phyloP scores from a whole-genome alignment of 2,329 filamentous ascomycete genomes.

The Lachnellula hyalina region DNA sequence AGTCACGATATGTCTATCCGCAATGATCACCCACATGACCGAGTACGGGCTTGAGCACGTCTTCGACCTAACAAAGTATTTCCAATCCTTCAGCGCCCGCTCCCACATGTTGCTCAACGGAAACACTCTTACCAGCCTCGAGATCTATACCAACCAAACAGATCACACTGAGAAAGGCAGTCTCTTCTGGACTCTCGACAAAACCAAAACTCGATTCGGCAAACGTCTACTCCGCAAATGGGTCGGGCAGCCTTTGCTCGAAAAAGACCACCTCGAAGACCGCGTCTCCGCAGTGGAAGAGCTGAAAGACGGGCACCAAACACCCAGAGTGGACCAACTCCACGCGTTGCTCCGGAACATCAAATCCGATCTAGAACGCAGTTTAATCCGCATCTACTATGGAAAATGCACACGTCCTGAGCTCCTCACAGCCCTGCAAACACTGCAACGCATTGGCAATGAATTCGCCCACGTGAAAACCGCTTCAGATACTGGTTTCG shows the following conservation, averaged over 20 bases:
- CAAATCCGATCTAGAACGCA: constrained; percentile 83
- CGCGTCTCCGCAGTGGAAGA: constrained; percentile 84
- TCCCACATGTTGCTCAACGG: constrained; percentile 96
- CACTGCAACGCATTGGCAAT: constrained; percentile 72
- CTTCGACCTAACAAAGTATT: constrained; percentile 94
- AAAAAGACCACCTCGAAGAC: constrained; percentile 68
- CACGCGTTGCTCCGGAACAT: constrained; percentile 65
- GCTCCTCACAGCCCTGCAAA: constrained; percentile 77
- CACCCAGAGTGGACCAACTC: constrained; percentile 65
- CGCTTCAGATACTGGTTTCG: constrained; percentile 65
- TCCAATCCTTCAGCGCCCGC: constrained; percentile 87
- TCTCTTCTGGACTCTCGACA: constrained; percentile 91
- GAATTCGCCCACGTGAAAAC: constrained; percentile 67
- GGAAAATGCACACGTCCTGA: constrained; percentile 90
- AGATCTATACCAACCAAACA: constrained; percentile 93
- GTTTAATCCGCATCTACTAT: constrained; percentile 93
- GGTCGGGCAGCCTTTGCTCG: constrained; percentile 85
- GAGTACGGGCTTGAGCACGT: constrained; percentile 95
- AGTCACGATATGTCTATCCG: constrained; percentile 86
- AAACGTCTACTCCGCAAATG: constrained; percentile 86
- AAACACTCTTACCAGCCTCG: constrained; percentile 87
- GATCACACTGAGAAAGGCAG: constrained; percentile 82
- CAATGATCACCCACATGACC: constrained; percentile 89
- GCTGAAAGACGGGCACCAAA: constrained; percentile 63
- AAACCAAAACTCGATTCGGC: constrained; percentile 85